A percentile compares a stretch with the other conserved stretches of the same genome.
Conservation (phyloP, 1,284 basidiomycete species). For the Takashimella koratensis region DNA sequence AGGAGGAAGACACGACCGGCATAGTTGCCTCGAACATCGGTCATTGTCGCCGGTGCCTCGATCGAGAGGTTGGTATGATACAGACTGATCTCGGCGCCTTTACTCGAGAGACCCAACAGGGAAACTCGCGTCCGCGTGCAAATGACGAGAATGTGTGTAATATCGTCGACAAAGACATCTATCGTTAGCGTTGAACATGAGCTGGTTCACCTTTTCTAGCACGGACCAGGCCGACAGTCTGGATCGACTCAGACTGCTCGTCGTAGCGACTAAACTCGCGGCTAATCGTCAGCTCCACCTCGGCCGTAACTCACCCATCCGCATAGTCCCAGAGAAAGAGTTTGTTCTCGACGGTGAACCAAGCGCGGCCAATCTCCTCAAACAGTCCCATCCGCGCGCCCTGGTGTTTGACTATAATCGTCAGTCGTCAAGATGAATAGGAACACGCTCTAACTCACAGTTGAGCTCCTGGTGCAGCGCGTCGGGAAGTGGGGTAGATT, state of each 20-base stretch:
- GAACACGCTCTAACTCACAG: conserved; percentile 25
- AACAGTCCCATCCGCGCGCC: conserved; percentile 73
- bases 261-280: conserved; percentile 64
- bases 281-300: conserved; percentile 11
- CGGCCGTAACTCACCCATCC: conserved; percentile 63
- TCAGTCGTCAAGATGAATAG: background rate
- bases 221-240: conserved; percentile 75
- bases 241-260: conserved; percentile 87
- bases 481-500: conserved; percentile 40
- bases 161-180: conserved; percentile 87
- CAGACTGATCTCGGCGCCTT: conserved; percentile 70
- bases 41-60: conserved; percentile 69
- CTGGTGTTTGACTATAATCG: conserved; percentile 23
- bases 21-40: conserved; percentile 70
- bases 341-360: conserved; percentile 93
- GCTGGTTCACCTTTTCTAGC: conserved; percentile 50
- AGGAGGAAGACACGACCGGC: conserved; percentile 89
- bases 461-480: conserved; percentile 42
- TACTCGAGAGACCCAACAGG: conserved; percentile 73
- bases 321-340: conserved; percentile 96
- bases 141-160: conserved; percentile 83
- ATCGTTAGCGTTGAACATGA: conserved; percentile 3
- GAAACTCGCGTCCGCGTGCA: conserved; percentile 79
- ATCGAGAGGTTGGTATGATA: conserved; percentile 86
- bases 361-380: conserved; percentile 88